These are phyloP conservation scores for Micromonas pusilla DNA, from an alignment of 139 green algal genomes.

Conservation along the genomic window DNA sequence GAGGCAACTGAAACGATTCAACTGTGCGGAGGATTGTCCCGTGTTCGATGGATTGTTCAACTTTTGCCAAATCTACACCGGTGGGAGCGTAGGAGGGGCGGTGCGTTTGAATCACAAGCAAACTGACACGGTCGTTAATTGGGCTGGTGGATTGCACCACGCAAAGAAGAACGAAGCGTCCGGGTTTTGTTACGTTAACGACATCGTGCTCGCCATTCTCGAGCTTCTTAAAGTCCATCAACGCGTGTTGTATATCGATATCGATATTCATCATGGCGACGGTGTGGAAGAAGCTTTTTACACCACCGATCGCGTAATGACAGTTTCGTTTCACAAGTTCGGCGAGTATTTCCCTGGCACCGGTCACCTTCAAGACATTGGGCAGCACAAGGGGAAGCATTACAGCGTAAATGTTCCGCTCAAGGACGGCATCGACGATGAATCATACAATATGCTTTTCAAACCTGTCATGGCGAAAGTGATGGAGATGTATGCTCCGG, in stretches of 20 bases:
- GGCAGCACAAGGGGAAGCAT: constrained; percentile 66
- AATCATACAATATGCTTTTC: constrained; percentile 70
- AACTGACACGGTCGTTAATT: constrained; percentile 93
- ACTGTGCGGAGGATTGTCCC: constrained; percentile 93
- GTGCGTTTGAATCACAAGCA: constrained; percentile 75
- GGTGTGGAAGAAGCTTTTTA: constrained; percentile 99
- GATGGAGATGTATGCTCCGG: constrained; percentile 79
- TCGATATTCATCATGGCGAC: constrained; percentile 97
- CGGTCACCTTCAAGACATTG: constrained; percentile 65
- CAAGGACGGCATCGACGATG: constrained; percentile 88
- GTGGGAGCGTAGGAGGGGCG: constrained; percentile 79
- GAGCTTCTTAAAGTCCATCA: constrained; percentile 88
- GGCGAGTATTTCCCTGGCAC: constrained; percentile 94
- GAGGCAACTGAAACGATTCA: constrained; percentile 88
- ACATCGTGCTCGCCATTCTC: constrained; percentile 94
- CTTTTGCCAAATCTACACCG: constrained; percentile 86
- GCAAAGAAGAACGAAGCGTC: constrained; percentile 74
- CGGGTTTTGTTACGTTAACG: constrained; percentile 93
- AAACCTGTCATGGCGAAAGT: constrained; percentile 45
- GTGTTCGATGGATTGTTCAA: constrained; percentile 92
- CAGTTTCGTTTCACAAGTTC: constrained; percentile 91
- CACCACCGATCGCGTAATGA: constrained; percentile 93
- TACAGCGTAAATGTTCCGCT: constrained; percentile 94
- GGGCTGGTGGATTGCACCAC: constrained; percentile 92
- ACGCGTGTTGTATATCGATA: constrained; percentile 77